Evolutionary conservation across 495 filamentous ascomycete genomes (phyloP), one percentile per base, ranked within the genome.

Genomic region (Trichoderma orchidacearum): DNA sequence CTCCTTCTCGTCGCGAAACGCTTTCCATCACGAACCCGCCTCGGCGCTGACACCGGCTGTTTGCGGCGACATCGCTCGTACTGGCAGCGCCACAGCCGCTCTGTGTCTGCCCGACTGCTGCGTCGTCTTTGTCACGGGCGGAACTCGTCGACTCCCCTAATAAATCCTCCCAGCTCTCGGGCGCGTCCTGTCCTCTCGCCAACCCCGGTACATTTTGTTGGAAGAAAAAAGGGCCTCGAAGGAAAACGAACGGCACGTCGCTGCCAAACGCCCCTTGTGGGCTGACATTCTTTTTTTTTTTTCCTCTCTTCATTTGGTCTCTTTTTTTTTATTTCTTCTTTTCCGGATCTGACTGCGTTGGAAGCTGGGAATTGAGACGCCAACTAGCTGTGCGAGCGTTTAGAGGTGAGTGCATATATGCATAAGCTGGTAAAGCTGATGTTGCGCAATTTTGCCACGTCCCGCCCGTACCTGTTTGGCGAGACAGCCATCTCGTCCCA

Each of bases 261-360:
- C 41, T 27, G 41, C 41, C 41, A 23, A 48, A 48, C 41, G 41
- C 41, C 41, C 41, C 41, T 48, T 48, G 41, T 23, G 41, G 30
- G 53, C 57, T 51, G 32, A 36, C 38, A 55, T 60, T 35, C 50
- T 23, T 54, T 60, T 52, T 54, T 30, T 28, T 27, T 54, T 12
- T 58, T 31, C 31, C 36, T 28, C 23, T 32, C 31, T 21, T 52
- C 31, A 51, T 12, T 31, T 41, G 15, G 15, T 21, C 17, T 21
- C 13, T 23, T 38, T 27, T 9, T 25, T 48, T 48, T 48, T 23
- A 18, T 9, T 48, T 23, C 32, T 58, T 3, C 27, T 30, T 59
- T 27, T n/a, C 50, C 30, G 31, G 41, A 23, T 58, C 27, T 48
- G 41, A 48, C n/a, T 48, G 41, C 21, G 41, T 48, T 48, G 41